These are phyloP conservation scores for Fusarium piperis DNA, from an alignment of 2,329 filamentous ascomycete species.

Conservation along the genomic window DNA sequence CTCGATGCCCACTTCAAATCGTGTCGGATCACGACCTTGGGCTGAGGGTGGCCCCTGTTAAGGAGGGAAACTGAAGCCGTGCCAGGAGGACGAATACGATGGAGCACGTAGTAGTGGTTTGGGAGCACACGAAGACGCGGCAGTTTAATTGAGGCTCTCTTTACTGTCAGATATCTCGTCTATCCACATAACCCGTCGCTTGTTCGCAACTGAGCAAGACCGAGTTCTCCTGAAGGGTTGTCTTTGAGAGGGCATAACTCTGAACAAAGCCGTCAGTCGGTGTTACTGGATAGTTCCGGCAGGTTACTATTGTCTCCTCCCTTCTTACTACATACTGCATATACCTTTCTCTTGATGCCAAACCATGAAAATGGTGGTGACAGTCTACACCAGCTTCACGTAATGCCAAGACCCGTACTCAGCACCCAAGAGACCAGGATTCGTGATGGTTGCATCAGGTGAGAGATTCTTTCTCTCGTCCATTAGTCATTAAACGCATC, in stretches of 20 bases:
- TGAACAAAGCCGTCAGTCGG: not conserved
- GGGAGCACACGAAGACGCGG: not conserved
- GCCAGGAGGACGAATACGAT: too few relatives aligned
- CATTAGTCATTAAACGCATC: not conserved
- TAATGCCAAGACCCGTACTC: not conserved
- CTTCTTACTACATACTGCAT: not conserved
- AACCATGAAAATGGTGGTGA: not conserved
- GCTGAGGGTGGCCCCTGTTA: not conserved
- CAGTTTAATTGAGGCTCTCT: not conserved
- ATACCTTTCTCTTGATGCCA: not conserved
- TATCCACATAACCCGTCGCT: not conserved
- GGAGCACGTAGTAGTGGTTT: not conserved
- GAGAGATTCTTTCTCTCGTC: not conserved
- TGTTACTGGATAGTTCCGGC: not conserved
- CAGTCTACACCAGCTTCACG: not conserved
- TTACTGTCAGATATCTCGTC: not conserved
- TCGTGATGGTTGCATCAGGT: not conserved
- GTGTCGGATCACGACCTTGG: not conserved
- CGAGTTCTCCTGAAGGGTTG: not conserved
- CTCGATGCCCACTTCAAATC: not conserved
- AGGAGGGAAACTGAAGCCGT: not conserved
- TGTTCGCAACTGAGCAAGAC: not conserved
- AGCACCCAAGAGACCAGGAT: not conserved
- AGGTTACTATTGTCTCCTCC: not conserved
- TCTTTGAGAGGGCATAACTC: not conserved